Conservation (phyloP, 805 yeast species). For the Blastobotrys terrestris region DNA sequence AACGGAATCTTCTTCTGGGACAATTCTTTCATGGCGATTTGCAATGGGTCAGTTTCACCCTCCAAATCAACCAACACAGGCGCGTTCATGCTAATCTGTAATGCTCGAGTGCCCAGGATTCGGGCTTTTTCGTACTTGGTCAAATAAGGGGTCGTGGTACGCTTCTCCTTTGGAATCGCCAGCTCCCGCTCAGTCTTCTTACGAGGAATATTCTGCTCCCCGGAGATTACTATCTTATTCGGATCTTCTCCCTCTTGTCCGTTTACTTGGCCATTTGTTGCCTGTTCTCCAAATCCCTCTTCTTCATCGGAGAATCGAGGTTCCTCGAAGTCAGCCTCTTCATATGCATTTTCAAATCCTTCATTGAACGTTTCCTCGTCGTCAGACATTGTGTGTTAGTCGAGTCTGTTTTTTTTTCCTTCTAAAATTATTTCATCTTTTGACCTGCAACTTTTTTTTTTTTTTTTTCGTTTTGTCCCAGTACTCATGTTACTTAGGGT, state of each 20-base stretch:
- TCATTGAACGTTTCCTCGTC: slow-evolving; percentile 52
- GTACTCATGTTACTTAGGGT: neutral
- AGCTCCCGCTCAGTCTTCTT: slow-evolving; percentile 68
- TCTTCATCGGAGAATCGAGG: slow-evolving; percentile 78
- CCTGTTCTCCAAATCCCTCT: slow-evolving; percentile 34
- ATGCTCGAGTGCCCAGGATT: slow-evolving; percentile 93
- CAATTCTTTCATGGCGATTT: slow-evolving; percentile 94
- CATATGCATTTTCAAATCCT: slow-evolving; percentile 31
- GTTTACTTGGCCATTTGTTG: slow-evolving; percentile 39
- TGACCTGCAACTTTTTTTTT: neutral
- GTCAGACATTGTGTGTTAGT: slow-evolving; percentile 33
- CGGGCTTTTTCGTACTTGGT: slow-evolving; percentile 98
- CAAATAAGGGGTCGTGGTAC: slow-evolving; percentile 98
- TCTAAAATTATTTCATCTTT: neutral
- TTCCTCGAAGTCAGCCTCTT: slow-evolving; percentile 67
- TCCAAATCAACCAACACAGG: slow-evolving; percentile 97
- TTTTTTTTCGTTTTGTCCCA: neutral
- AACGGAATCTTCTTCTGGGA: slow-evolving; percentile 92
- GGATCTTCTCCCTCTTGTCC: slow-evolving; percentile 43
- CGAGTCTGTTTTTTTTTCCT: neutral
- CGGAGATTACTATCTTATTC: slow-evolving; percentile 61
- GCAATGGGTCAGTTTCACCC: slow-evolving; percentile 98
- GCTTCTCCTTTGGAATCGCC: slow-evolving; percentile 81
- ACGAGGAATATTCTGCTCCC: slow-evolving; percentile 32
- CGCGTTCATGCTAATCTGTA: slow-evolving; percentile 96